These are phyloP conservation scores for Hippophae gyantsensis DNA, from an alignment of 306 rosid genomes.

Conservation along the genomic window DNA sequence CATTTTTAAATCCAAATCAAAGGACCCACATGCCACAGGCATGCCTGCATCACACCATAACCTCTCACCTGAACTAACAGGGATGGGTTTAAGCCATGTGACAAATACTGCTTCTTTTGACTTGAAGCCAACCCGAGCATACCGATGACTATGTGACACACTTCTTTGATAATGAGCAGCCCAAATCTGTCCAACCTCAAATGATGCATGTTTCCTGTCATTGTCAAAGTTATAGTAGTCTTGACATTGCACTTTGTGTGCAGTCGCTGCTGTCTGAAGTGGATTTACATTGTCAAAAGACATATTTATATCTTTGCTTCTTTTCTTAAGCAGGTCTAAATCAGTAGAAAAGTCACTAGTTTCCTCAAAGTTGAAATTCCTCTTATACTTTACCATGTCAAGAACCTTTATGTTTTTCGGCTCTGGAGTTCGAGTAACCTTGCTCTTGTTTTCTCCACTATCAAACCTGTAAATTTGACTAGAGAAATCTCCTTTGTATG, in stretches of 20 bases:
- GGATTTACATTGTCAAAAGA: too few relatives aligned
- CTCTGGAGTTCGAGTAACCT: too few relatives aligned
- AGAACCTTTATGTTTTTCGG: too few relatives aligned
- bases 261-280: neutral
- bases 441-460: too few relatives aligned
- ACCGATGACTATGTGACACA: neutral
- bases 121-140: constrained; percentile 5
- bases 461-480: too few relatives aligned
- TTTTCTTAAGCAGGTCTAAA: too few relatives aligned
- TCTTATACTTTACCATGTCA: too few relatives aligned
- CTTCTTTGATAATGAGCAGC: constrained; percentile 9
- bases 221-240: constrained; percentile 10
- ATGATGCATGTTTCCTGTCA: constrained; percentile 2
- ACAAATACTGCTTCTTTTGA: constrained; percentile 4
- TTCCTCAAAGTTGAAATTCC: too few relatives aligned
- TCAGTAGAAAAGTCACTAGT: too few relatives aligned
- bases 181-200: constrained; percentile 17
- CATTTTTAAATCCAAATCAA: constrained; percentile 4
- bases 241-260: constrained; percentile 1
- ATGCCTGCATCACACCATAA: constrained; percentile 20
- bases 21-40: constrained; percentile 21
- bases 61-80: constrained; percentile 9
- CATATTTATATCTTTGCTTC: too few relatives aligned
- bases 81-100: constrained; percentile 18
- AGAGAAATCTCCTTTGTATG: too few relatives aligned